phyloP scores from a whole-genome alignment of 371 early-diverging fungal species.

The Neoconidiobolus thromboides region DNA sequence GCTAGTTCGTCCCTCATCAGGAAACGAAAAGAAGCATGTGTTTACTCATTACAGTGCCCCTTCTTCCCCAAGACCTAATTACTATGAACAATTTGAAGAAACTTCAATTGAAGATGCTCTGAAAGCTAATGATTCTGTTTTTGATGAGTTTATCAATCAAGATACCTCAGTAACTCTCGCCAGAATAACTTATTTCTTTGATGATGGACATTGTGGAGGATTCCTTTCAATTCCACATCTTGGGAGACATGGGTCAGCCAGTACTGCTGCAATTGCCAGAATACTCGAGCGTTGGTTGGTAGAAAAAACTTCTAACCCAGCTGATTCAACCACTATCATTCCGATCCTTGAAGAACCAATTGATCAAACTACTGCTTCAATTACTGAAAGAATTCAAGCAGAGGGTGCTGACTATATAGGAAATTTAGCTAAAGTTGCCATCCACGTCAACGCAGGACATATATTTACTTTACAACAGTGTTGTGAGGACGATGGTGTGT shows the following conservation, averaged over 20 bases:
- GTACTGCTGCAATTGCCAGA: background rate
- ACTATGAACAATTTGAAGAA: background rate
- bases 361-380: background rate
- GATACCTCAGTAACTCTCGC: background rate
- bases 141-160: background rate
- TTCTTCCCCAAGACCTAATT: background rate
- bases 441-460: slow-evolving; percentile 6
- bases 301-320: slow-evolving; percentile 4
- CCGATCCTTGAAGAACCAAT: slow-evolving; percentile 7
- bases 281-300: slow-evolving; percentile 5
- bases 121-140: background rate
- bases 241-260: background rate
- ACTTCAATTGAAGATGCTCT: background rate
- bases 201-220: slow-evolving; percentile 4
- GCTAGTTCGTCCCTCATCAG: no score
- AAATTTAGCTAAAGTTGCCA: slow-evolving; percentile 1
- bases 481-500: slow-evolving; percentile 4
- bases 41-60: slow-evolving; percentile 3
- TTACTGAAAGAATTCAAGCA: background rate
- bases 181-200: slow-evolving; percentile 6
- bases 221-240: slow-evolving; percentile 7
- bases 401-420: background rate
- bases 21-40: background rate
- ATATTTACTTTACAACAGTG: slow-evolving; percentile 1
- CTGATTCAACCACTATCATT: background rate